These are phyloP conservation scores for Wallacemonas collosoma DNA, from an alignment of 208 protist genomes.

Conservation along the genomic window DNA sequence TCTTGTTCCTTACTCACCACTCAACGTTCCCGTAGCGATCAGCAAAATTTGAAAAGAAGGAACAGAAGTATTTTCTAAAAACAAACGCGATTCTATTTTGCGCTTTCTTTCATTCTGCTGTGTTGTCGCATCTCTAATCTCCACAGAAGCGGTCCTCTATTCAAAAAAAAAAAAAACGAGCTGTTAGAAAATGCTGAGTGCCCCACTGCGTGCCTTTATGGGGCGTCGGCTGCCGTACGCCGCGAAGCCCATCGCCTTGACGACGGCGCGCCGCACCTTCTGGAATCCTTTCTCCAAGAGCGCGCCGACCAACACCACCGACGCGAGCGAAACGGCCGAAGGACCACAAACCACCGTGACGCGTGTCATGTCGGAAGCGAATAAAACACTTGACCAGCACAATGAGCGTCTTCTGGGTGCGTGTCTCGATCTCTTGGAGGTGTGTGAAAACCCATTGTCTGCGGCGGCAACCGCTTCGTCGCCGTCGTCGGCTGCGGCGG, in stretches of 20 bases:
- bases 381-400: slow-evolving; percentile 44
- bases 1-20: no score
- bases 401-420: slow-evolving; percentile 73
- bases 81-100: no score
- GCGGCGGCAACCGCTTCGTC: neutral
- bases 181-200: neutral
- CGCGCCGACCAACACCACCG: neutral
- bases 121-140: no score
- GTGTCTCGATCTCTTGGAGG: slow-evolving; percentile 69
- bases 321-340: neutral
- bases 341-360: slow-evolving; percentile 4
- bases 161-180: neutral
- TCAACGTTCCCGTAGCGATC: no score
- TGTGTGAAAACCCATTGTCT: slow-evolving; percentile 26
- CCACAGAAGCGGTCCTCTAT: neutral
- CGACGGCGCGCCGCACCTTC: slow-evolving; percentile 26
- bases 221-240: neutral
- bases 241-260: neutral
- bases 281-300: slow-evolving; percentile 54
- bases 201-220: neutral
- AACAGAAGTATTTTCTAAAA: no score
- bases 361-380: slow-evolving; percentile 42
- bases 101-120: no score
- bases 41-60: no score
- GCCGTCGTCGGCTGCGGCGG: neutral